phyloP scores from a whole-genome alignment of 495 filamentous ascomycete species.

The Cercophora newfieldiana region DNA sequence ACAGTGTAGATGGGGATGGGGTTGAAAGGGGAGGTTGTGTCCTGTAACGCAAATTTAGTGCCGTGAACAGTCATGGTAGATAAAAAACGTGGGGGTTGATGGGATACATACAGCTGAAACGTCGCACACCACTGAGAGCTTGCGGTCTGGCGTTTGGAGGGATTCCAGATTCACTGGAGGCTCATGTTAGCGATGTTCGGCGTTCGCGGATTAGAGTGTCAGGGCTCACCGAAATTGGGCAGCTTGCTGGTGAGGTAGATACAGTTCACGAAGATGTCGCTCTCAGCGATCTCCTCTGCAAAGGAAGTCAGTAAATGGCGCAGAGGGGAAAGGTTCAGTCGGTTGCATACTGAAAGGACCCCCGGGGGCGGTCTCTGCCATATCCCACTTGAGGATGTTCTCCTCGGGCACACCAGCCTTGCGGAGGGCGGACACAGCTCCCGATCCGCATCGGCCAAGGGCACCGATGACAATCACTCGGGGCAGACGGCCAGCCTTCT shows the following conservation, averaged over 20 bases:
- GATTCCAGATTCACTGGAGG: constrained; percentile 61
- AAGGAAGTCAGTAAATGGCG: constrained; percentile 10
- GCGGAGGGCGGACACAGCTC: constrained; percentile 77
- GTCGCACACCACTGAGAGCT: constrained; percentile 84
- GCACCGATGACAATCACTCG: constrained; percentile 64
- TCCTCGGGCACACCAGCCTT: constrained; percentile 72
- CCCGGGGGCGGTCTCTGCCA: constrained; percentile 80
- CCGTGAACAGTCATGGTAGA: neutral
- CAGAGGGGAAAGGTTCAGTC: neutral
- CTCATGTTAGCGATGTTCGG: neutral
- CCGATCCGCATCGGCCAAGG: constrained; percentile 82
- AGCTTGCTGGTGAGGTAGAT: constrained; percentile 69
- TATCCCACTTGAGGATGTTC: constrained; percentile 87
- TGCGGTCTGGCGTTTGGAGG: constrained; percentile 66
- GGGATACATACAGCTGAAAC: constrained; percentile 78
- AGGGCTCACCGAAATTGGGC: constrained; percentile 34
- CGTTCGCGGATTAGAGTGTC: neutral
- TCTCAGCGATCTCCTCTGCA: constrained; percentile 71
- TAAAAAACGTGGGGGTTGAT: constrained; percentile 56
- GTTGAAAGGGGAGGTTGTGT: constrained; percentile 54
- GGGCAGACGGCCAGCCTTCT: constrained; percentile 57
- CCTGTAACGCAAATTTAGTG: constrained; percentile 40
- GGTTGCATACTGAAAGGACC: constrained; percentile 70
- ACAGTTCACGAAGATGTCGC: constrained; percentile 86
- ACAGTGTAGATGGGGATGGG: constrained; percentile 83